Evolutionary conservation across 495 filamentous ascomycete genomes (phyloP), one percentile per base, ranked within the genome.

Genomic region (Penicillium coffeae): DNA sequence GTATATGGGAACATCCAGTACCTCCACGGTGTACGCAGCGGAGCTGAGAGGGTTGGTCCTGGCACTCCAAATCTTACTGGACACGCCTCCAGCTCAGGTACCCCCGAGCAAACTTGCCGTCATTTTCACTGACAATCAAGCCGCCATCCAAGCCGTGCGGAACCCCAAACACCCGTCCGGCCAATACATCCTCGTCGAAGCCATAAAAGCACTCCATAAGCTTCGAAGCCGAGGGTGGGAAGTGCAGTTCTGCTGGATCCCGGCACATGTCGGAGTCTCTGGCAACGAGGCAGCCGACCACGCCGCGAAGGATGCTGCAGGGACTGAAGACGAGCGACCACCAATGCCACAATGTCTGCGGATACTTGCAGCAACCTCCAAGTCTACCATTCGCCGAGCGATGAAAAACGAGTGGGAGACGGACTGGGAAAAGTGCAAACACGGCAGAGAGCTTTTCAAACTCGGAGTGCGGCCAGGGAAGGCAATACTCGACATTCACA

Each of bases 251-350:
- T 34, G 44, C 9, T 59, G 44, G 55, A 55, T 65, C 45, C 58
- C 54, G 33, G 60, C 54, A 51, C 56, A 69, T 27, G 42, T 52
- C 14, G 52, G 56, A 27, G 50, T 63, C 15, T 47, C 42, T 47
- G 59, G 58, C 13, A 65, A 67, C 43, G 50, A 65, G 51, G 49
- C 40, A 0, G 56, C 59, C 7, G 58, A 69, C 38, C 47, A 38
- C 45, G 27, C 41, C 8, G 38, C 47, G 25, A 49, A 42, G 18
- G 47, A 49, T 27, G 39, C 47, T 15, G 14, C 47, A 14, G 14
- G 38, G 20, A n/a, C 8, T n/a, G n/a, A 49, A 25, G 20, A 21
- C 13, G 27, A 42, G 14, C 47, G 14, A n/a, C 38, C 20, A 20
- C 47, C n/a, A 45, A 41, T 45, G 45, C 9, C 41, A 34, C 33